Conservation (phyloP, 108 stramenopile genomes). For the Nitzschia palea region DNA sequence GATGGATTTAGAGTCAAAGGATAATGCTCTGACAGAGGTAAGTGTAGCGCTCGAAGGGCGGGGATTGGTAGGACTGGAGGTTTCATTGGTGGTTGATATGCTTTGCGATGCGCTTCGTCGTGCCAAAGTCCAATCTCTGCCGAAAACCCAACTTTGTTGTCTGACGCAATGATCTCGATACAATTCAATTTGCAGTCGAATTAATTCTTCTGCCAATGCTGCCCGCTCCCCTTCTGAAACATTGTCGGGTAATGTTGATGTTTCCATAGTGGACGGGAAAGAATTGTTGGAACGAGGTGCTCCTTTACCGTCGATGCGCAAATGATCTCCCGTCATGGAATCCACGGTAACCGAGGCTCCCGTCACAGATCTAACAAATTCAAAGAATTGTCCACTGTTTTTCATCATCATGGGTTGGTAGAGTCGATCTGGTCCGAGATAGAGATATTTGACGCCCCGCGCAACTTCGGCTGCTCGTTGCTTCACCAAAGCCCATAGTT, state of each 20-base stretch:
- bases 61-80: not conserved
- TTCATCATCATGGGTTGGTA: slow-evolving; percentile 61
- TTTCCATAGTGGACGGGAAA: not conserved
- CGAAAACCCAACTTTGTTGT: slow-evolving; percentile 78
- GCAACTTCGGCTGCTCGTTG: slow-evolving; percentile 54
- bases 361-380: slow-evolving; percentile 59
- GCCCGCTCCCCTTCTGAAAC: slow-evolving; percentile 47
- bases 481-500: slow-evolving; percentile 58
- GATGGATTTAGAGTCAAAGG: slow-evolving; percentile 52
- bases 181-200: slow-evolving; percentile 75
- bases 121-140: slow-evolving; percentile 77
- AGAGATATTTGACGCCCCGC: slow-evolving; percentile 70
- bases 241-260: not conserved
- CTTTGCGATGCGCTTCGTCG: not conserved
- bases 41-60: not conserved
- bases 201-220: slow-evolving; percentile 67
- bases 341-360: slow-evolving; percentile 62
- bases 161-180: slow-evolving; percentile 76
- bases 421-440: slow-evolving; percentile 69
- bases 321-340: slow-evolving; percentile 68
- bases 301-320: slow-evolving; percentile 66
- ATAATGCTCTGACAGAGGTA: not conserved
- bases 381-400: slow-evolving; percentile 63
- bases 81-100: not conserved
- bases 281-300: not conserved